Conservation (phyloP, 106 monocot genomes). For the Ottelia alismoides region DNA sequence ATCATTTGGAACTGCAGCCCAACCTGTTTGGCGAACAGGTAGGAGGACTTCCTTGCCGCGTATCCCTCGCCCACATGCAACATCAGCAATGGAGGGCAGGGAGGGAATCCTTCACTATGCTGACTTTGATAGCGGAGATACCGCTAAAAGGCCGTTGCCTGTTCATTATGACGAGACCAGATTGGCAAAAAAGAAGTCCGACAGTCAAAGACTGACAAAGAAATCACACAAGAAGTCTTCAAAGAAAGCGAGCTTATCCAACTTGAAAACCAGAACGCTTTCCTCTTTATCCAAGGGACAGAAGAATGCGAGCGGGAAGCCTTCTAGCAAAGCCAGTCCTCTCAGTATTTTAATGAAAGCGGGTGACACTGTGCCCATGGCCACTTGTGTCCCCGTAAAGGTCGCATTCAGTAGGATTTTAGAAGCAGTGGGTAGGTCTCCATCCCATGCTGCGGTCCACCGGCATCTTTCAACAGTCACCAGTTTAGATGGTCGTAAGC, state of each 20-base stretch:
- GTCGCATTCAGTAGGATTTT: conserved; percentile 28
- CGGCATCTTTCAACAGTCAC: no score
- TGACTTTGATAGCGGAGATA: conserved; percentile 22
- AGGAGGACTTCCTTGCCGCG: conserved; percentile 76
- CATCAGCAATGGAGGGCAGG: conserved; percentile 25
- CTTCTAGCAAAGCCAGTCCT: background rate
- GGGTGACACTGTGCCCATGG: conserved; percentile 8
- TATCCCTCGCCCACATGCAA: conserved; percentile 48
- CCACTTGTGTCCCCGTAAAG: conserved; percentile 28
- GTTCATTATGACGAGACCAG: background rate
- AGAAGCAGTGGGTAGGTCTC: conserved; percentile 18
- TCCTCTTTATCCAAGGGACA: conserved; percentile 21
- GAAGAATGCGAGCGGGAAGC: conserved; percentile 3
- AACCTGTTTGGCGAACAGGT: conserved; percentile 62
- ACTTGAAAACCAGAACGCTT: conserved; percentile 19
- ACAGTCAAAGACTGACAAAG: background rate
- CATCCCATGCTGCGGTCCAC: no score
- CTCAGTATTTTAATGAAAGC: conserved; percentile 6
- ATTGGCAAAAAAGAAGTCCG: conserved; percentile 6
- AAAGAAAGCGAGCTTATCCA: conserved; percentile 16
- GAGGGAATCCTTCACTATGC: conserved; percentile 16
- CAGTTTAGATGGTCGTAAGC: no score
- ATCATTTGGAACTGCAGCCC: conserved; percentile 27
- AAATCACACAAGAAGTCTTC: conserved; percentile 15
- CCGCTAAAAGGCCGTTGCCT: conserved; percentile 13